Evolutionary conservation across 164 flowering plant genomes (phyloP).

Genomic region (Taxillus chinensis): DNA sequence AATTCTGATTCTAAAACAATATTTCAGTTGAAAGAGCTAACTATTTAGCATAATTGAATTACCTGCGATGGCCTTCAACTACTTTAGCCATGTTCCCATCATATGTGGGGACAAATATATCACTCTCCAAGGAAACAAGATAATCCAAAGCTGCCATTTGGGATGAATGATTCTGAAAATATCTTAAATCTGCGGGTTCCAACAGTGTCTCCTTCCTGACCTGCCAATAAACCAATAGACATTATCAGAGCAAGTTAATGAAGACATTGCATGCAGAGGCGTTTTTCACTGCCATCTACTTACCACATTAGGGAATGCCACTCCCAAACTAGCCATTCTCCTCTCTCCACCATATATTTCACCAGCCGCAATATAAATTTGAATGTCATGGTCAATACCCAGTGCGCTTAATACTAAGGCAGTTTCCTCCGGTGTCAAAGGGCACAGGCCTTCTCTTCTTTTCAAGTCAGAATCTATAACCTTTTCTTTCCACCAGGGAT

Average conservation of each 20-base stretch:
- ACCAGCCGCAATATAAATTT: slow-evolving; percentile 57
- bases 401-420: slow-evolving; percentile 31
- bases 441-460: slow-evolving; percentile 50
- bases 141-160: slow-evolving; percentile 64
- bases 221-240: slow-evolving; percentile 18
- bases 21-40: too few species aligned
- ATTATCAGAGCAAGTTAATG: not conserved
- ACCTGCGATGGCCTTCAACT: slow-evolving; percentile 65
- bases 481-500: slow-evolving; percentile 61
- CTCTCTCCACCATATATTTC: slow-evolving; percentile 51
- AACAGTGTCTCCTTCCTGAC: slow-evolving; percentile 49
- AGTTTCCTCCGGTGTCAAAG: slow-evolving; percentile 61
- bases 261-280: not conserved
- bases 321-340: slow-evolving; percentile 30
- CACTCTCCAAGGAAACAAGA: slow-evolving; percentile 47
- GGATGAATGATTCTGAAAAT: slow-evolving; percentile 45
- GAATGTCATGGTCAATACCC: slow-evolving; percentile 41
- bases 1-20: too few species aligned
- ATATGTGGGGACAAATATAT: slow-evolving; percentile 49
- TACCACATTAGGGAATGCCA: slow-evolving; percentile 41
- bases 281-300: slow-evolving; percentile 9
- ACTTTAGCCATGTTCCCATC: slow-evolving; percentile 71
- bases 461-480: slow-evolving; percentile 37
- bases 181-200: slow-evolving; percentile 30
- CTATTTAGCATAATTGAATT: not conserved